A percentile compares a stretch with the other conserved stretches of the same genome.
Conservation (phyloP, 2,329 filamentous ascomycete species). For the Apiospora kogelbergensis region DNA sequence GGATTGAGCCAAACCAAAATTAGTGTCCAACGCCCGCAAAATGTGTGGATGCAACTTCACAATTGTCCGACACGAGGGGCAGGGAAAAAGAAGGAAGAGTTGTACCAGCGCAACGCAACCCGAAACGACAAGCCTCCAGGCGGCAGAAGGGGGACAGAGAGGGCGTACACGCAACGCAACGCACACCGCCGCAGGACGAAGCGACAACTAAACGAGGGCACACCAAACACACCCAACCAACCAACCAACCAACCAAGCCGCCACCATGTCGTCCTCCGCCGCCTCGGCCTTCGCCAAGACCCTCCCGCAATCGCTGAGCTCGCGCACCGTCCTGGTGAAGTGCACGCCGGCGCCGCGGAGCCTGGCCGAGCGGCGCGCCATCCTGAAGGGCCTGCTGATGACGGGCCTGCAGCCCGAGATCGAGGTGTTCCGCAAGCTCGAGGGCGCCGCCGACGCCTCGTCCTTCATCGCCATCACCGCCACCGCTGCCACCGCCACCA, state of each 20-base stretch:
- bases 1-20: not conserved
- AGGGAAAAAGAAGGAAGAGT: too few species aligned
- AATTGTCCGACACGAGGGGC: too few species aligned
- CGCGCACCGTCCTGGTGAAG: slow-evolving; percentile 44
- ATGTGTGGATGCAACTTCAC: too few species aligned
- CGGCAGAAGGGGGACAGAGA: too few species aligned
- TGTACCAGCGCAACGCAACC: too few species aligned
- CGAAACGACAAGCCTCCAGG: too few species aligned
- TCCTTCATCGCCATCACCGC: slow-evolving; percentile 52
- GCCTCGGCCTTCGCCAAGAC: slow-evolving; percentile 25
- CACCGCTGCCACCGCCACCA: slow-evolving; percentile 36
- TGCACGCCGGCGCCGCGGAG: slow-evolving; percentile 52
- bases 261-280: not conserved
- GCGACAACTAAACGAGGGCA: not conserved
- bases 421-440: slow-evolving; percentile 52
- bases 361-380: slow-evolving; percentile 55
- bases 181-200: not conserved
- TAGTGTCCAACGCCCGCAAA: not conserved
- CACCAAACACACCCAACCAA: not conserved
- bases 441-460: slow-evolving; percentile 36
- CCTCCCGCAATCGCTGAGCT: slow-evolving; percentile 25
- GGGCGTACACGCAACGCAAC: not conserved
- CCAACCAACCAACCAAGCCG: not conserved
- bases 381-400: slow-evolving; percentile 51
- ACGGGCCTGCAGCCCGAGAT: slow-evolving; percentile 40